Evolutionary conservation across 176 grass and related monocot species (phyloP), one percentile per base, ranked within the genome.

Genomic region (Eleusine indica): DNA sequence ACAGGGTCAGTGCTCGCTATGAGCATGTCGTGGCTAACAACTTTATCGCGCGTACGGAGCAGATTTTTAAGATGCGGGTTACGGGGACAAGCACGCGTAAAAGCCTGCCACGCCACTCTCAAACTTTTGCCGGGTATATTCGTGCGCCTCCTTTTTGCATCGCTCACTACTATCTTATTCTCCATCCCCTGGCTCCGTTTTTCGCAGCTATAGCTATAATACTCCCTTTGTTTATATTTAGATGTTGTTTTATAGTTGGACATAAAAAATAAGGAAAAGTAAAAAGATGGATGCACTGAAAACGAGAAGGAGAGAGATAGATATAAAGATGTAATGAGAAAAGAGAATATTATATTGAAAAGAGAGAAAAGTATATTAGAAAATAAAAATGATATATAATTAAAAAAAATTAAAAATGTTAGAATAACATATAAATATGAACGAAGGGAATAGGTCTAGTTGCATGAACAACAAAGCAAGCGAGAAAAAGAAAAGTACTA

Each of bases 51-150:
- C 38, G 40, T 25, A 41, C 42, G 25, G 30, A 40, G 41, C 44
- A 9, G 21, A 17, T 0, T 13, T 18, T 39, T 2, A 56, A 22
- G 29, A 30, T 70, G 48, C 6, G 60, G 51, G 75, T 89, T 89
- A 52, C 1, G 70, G 73, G 39, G 87, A 89, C 82, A 89, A 43
- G 49, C 63, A 79, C 44, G 71, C 46, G 14, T 42, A n/a, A 84
- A 89, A 85, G 82, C 70, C 77, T 81, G 82, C 17, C 52, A 81
- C 62, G 13, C 9, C n/a, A 2, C 38, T 21, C 47, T 21, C 41
- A 4, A 43, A n/a, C 21, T 80, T 81, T 85, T 21, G 62, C 30
- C 60, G 80, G 41, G 70, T 79, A 80, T 75, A 89, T 87, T 83
- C 80, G 21, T 25, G 38, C 38, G 29, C 35, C 29, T 7, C 21